These are phyloP conservation scores for Mycena crocata DNA, from an alignment of 768 basidiomycete genomes.

Conservation along the genomic window DNA sequence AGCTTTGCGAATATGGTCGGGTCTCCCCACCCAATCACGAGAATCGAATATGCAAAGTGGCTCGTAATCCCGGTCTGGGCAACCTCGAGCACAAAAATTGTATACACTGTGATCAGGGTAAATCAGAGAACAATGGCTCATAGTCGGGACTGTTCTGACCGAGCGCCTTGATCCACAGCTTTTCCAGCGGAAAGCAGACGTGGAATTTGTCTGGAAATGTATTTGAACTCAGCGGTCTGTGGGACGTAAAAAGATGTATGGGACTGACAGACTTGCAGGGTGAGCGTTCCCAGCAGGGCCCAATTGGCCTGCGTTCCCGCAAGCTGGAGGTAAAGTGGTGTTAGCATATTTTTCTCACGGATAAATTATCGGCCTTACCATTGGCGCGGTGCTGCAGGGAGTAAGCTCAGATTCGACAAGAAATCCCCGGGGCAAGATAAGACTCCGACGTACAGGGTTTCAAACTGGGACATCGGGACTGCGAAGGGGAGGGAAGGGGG, in stretches of 20 bases:
- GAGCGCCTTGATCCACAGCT: conserved; percentile 3
- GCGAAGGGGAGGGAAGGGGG: too few relatives aligned
- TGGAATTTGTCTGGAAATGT: conserved; percentile 15
- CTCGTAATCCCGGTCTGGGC: conserved; percentile 35
- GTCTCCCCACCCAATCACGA: conserved; percentile 35
- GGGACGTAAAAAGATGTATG: too few relatives aligned
- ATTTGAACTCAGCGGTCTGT: too few relatives aligned
- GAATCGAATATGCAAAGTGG: conserved; percentile 33
- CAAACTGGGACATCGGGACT: too few relatives aligned
- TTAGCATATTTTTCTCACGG: too few relatives aligned
- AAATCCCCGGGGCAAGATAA: too few relatives aligned
- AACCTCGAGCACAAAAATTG: conserved; percentile 34
- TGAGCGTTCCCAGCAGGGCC: conserved; percentile 13
- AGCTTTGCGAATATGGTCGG: conserved; percentile 23
- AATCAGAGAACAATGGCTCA: neutral
- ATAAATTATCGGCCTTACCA: too few relatives aligned
- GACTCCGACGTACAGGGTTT: too few relatives aligned
- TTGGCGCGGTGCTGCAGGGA: too few relatives aligned
- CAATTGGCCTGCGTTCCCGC: conserved; percentile 19
- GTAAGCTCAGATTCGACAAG: too few relatives aligned
- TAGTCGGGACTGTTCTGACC: neutral
- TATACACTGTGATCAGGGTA: conserved; percentile 7
- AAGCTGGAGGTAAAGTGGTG: too few relatives aligned
- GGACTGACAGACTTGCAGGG: conserved; percentile 12
- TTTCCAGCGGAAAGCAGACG: conserved; percentile 10